A percentile compares a stretch with the other conserved stretches of the same genome.
These are phyloP conservation scores for Backusella macrospora DNA, from an alignment of 192 early-diverging fungal species.

Conservation along the genomic window DNA sequence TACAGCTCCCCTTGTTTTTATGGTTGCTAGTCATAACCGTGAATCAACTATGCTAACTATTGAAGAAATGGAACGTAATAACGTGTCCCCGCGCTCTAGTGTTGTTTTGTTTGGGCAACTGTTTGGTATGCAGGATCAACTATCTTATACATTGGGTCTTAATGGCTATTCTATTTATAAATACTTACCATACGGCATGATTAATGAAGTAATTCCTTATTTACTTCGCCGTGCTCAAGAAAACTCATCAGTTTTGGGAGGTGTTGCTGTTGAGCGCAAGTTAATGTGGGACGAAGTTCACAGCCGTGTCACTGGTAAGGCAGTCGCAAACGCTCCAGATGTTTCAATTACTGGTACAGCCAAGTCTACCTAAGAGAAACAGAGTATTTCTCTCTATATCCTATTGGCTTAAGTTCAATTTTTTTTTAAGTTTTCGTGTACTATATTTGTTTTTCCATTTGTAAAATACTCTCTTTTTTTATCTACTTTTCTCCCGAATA, in stretches of 20 bases:
- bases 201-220: slow-evolving; percentile 93
- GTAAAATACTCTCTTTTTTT: slow-evolving; percentile 1
- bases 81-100: slow-evolving; percentile 55
- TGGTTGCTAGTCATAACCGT: slow-evolving; percentile 91
- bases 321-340: not conserved
- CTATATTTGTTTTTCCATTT: slow-evolving; percentile 16
- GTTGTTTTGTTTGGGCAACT: slow-evolving; percentile 92
- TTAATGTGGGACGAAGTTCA: slow-evolving; percentile 65
- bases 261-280: slow-evolving; percentile 60
- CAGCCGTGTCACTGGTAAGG: slow-evolving; percentile 36
- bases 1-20: slow-evolving; percentile 65
- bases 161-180: slow-evolving; percentile 85
- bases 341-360: slow-evolving; percentile 3
- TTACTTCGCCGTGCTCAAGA: slow-evolving; percentile 93
- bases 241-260: slow-evolving; percentile 80
- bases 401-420: not conserved
- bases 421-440: slow-evolving; percentile 2
- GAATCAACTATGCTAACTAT: slow-evolving; percentile 70
- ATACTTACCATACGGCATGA: slow-evolving; percentile 91
- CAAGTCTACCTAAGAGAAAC: slow-evolving; percentile 11
- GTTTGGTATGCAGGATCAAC: slow-evolving; percentile 92
- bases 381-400: slow-evolving; percentile 7
- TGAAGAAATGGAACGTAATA: slow-evolving; percentile 61
- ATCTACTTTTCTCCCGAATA: slow-evolving; percentile 14
- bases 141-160: slow-evolving; percentile 79